Evolutionary conservation across 257 asterid species (phyloP).

Genomic region (Solanum boliviense): DNA sequence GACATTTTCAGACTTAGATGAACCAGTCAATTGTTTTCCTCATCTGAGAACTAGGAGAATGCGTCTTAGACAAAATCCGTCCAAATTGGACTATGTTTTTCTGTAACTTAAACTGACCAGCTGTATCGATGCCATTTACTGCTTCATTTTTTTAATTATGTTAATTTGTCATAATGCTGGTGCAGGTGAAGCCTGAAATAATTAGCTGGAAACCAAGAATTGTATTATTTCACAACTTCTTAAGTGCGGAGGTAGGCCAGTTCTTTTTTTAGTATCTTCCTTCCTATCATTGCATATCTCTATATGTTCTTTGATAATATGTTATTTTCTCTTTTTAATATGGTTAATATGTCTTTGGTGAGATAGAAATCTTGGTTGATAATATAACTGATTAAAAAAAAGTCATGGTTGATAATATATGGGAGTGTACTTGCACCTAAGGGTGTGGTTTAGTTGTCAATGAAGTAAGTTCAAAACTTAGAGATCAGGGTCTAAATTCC

Average conservation of each 20-base stretch:
- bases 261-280: background rate
- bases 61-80: background rate
- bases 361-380: background rate
- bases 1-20: background rate
- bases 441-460: background rate
- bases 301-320: background rate
- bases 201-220: constrained; percentile 77
- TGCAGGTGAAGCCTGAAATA: constrained; percentile 77
- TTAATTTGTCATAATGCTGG: background rate
- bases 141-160: background rate
- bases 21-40: background rate
- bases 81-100: background rate
- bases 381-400: background rate
- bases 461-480: background rate
- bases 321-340: background rate
- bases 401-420: background rate
- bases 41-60: background rate
- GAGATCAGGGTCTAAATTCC: background rate
- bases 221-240: constrained; percentile 55
- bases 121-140: background rate
- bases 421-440: background rate
- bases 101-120: background rate
- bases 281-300: background rate
- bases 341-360: background rate
- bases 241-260: constrained; percentile 59